Conservation (phyloP, 208 protist genomes). For the Trypanosoma conorhini region DNA sequence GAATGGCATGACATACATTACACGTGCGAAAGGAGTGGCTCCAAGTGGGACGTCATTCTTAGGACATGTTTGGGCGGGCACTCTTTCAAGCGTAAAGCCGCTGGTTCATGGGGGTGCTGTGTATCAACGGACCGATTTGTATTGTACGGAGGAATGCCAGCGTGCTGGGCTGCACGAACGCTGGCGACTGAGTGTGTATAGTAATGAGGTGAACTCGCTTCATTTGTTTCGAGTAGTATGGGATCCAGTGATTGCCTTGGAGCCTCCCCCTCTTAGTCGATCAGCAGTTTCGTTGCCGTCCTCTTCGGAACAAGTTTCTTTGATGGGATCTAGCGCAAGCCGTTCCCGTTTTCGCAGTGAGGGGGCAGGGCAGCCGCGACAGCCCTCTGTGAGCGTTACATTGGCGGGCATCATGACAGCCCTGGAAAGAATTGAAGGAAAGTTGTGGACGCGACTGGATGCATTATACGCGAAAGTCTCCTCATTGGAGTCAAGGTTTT, state of each 20-base stretch:
- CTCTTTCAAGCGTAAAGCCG: conserved; percentile 47
- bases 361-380: conserved; percentile 4
- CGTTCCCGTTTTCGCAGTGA: neutral
- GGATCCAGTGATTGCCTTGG: conserved; percentile 72
- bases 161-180: conserved; percentile 45
- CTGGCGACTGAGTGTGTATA: conserved; percentile 69
- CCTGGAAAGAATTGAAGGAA: conserved; percentile 20
- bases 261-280: conserved; percentile 48
- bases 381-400: conserved; percentile 15
- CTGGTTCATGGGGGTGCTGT: conserved; percentile 55
- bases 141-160: conserved; percentile 78
- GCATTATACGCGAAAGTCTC: conserved; percentile 12
- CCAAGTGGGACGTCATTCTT: conserved; percentile 50
- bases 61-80: conserved; percentile 68
- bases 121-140: conserved; percentile 56
- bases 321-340: conserved; percentile 48
- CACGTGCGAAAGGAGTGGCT: conserved; percentile 38
- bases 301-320: conserved; percentile 44
- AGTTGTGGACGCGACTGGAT: conserved; percentile 20
- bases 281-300: conserved; percentile 48
- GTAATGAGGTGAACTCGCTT: conserved; percentile 38
- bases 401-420: conserved; percentile 11
- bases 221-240: conserved; percentile 60
- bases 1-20: conserved; percentile 82
- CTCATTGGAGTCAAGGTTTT: conserved; percentile 21